These are phyloP conservation scores for Parietichytrium sp. DNA, from an alignment of 108 stramenopile genomes.

Conservation along the genomic window DNA sequence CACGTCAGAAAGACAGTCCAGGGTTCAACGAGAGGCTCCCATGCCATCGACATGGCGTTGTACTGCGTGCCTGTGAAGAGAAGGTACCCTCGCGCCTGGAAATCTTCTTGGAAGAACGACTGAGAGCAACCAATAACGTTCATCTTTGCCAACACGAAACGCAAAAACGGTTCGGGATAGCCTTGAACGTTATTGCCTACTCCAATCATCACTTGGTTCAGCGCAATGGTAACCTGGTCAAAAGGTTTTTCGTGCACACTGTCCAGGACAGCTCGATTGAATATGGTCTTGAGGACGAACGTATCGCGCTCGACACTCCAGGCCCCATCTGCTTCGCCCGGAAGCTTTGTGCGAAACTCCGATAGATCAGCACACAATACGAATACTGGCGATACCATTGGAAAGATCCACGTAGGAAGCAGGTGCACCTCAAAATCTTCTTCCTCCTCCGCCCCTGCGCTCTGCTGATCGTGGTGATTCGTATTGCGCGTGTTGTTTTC, in stretches of 20 bases:
- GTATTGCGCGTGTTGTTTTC: too few species aligned
- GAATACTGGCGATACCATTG: neutral
- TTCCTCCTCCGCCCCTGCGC: too few species aligned
- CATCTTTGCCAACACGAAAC: neutral
- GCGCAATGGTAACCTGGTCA: neutral
- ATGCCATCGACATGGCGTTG: neutral
- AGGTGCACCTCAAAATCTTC: too few species aligned
- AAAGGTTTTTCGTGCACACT: neutral
- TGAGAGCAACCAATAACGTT: neutral
- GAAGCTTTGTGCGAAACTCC: neutral
- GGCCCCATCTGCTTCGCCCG: neutral
- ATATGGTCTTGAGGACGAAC: neutral
- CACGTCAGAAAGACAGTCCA: neutral
- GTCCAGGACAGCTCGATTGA: neutral
- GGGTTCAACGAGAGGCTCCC: conserved; percentile 20
- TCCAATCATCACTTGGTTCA: conserved; percentile 8
- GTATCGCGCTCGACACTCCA: conserved; percentile 23
- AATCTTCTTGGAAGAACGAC: neutral
- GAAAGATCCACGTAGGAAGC: neutral
- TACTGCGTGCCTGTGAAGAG: neutral
- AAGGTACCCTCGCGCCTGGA: conserved; percentile 4
- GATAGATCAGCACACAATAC: neutral
- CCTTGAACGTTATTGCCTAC: conserved; percentile 19
- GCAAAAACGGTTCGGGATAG: neutral
- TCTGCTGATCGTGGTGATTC: too few species aligned